Conservation (phyloP, 139 green algal genomes). For the Auxenochlorella protothecoides region DNA sequence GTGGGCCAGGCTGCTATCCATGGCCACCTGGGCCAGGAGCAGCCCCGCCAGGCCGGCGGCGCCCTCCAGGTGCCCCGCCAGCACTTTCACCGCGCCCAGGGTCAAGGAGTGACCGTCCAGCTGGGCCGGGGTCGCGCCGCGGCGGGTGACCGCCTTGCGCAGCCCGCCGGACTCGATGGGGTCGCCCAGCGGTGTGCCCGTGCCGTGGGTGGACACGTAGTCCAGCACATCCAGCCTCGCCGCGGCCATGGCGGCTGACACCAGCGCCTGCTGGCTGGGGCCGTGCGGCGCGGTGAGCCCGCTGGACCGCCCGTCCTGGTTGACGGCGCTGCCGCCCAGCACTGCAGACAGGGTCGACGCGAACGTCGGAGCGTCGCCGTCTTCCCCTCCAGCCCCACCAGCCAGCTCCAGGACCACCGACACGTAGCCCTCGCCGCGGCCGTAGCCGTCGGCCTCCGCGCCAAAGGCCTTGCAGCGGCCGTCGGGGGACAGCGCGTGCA, state of each 20-base stretch:
- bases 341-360: constrained; percentile 13
- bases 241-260: constrained; percentile 7
- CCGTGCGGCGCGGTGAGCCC: constrained; percentile 80
- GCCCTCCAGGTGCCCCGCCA: constrained; percentile 68
- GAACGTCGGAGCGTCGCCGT: neutral
- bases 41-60: constrained; percentile 57
- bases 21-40: constrained; percentile 14
- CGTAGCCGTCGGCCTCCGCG: constrained; percentile 70
- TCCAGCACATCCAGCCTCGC: constrained; percentile 14
- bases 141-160: constrained; percentile 27
- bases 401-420: neutral
- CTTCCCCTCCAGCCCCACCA: too few species aligned
- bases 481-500: constrained; percentile 61
- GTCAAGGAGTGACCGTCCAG: constrained; percentile 13
- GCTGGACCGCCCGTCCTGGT: constrained; percentile 80
- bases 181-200: constrained; percentile 71
- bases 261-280: constrained; percentile 51
- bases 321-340: constrained; percentile 59
- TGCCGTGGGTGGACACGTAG: constrained; percentile 52
- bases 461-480: constrained; percentile 81
- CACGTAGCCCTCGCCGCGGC: constrained; percentile 50
- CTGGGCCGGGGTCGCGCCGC: constrained; percentile 14
- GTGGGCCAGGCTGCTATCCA: too few species aligned
- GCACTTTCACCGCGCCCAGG: constrained; percentile 38
- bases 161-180: constrained; percentile 54